These are phyloP conservation scores for Backusella westeae DNA, from an alignment of 192 early-diverging fungal species.

Conservation along the genomic window DNA sequence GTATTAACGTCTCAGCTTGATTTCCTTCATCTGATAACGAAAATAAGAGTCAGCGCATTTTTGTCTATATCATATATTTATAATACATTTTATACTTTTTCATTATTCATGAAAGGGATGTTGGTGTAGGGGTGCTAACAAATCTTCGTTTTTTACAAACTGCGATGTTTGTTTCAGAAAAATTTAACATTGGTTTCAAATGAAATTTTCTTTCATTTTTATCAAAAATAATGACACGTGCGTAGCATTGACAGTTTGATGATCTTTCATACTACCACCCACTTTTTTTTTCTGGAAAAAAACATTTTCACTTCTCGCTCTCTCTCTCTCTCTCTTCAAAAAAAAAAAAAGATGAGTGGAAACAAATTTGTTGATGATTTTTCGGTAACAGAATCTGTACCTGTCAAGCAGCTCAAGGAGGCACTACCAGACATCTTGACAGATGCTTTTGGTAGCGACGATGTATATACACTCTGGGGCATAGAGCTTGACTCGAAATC, in stretches of 20 bases:
- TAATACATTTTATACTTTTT: neutral
- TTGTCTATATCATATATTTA: neutral
- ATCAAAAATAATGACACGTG: neutral
- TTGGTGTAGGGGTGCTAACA: too few species aligned
- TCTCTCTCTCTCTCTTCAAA: neutral
- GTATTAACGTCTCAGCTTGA: neutral
- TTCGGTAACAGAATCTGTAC: constrained; percentile 28
- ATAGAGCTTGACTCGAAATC: constrained; percentile 41
- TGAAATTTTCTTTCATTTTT: neutral
- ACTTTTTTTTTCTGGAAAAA: neutral
- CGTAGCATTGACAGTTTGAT: neutral
- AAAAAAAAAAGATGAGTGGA: neutral
- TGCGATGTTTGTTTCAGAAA: neutral
- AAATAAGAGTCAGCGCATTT: neutral
- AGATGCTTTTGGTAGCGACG: constrained; percentile 19
- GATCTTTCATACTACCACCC: neutral
- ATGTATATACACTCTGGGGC: constrained; percentile 48
- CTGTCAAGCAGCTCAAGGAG: constrained; percentile 44
- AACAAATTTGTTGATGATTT: constrained; percentile 36
- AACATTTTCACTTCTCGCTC: neutral
- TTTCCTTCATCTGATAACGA: neutral
- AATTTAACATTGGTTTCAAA: neutral
- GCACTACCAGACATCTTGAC: constrained; percentile 42
- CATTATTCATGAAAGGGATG: too few species aligned
- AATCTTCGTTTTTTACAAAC: neutral